Percentiles rank a stretch among this genome's conserved stretches.
Conservation (phyloP, 2,329 filamentous ascomycete species). For the Neonectria coccinea region DNA sequence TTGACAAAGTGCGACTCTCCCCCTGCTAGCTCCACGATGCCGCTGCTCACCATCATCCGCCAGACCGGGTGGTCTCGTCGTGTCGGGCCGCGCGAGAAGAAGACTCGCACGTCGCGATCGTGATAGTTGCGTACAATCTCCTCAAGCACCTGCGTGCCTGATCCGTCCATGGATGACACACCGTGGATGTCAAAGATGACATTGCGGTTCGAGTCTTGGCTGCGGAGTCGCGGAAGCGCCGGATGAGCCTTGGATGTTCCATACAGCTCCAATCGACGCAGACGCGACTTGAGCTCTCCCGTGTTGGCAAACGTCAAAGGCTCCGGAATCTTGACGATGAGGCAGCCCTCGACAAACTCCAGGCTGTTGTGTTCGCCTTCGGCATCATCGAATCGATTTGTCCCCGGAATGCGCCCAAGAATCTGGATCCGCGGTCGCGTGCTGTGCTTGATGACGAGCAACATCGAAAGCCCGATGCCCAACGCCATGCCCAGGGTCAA, state of each 20-base stretch:
- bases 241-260: constrained; percentile 89
- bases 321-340: constrained; percentile 98
- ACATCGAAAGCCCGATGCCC: constrained; percentile 88
- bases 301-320: constrained; percentile 98
- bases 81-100: constrained; percentile 72
- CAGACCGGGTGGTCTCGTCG: constrained; percentile 69
- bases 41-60: constrained; percentile 78
- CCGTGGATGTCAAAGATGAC: constrained; percentile 98
- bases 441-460: constrained; percentile 89
- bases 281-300: constrained; percentile 85
- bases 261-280: constrained; percentile 88
- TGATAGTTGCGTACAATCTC: constrained; percentile 89
- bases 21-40: constrained; percentile 86
- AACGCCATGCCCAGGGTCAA: constrained; percentile 93
- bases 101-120: constrained; percentile 80
- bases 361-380: constrained; percentile 78
- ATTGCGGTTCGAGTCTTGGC: constrained; percentile 86
- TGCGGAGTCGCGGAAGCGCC: constrained; percentile 82
- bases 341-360: constrained; percentile 89
- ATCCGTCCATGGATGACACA: constrained; percentile 94
- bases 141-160: constrained; percentile 87
- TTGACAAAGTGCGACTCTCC: constrained; percentile 82
- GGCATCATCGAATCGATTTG: constrained; percentile 86
- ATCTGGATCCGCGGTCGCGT: constrained; percentile 97
- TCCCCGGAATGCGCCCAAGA: constrained; percentile 87